Percentiles rank a stretch among this genome's conserved stretches.
Evolutionary conservation across 2,329 filamentous ascomycete genomes (phyloP).

Genomic region (Sodiomyces alkalinus): DNA sequence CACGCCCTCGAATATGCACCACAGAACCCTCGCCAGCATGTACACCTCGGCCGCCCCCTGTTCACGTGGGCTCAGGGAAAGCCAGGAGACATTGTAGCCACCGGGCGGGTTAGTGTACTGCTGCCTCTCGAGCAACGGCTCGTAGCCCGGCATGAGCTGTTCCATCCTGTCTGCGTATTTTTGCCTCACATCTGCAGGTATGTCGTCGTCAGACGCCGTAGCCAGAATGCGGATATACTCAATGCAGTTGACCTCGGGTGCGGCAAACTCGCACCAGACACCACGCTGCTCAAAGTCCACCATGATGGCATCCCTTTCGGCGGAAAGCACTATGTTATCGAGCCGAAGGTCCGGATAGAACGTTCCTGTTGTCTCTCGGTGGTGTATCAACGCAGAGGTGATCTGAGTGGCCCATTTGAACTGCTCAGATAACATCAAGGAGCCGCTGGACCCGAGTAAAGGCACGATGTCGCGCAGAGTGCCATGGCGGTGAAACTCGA

Average conservation of each 20-base stretch:
- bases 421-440: conserved; percentile 26
- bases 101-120: conserved; percentile 29
- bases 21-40: conserved; percentile 45
- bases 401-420: conserved; percentile 39
- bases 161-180: conserved; percentile 26
- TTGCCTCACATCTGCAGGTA: conserved; percentile 21
- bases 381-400: conserved; percentile 32
- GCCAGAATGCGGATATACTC: conserved; percentile 42
- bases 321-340: conserved; percentile 41
- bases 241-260: conserved; percentile 43
- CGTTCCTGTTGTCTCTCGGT: conserved; percentile 25
- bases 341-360: conserved; percentile 46
- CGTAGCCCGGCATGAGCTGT: conserved; percentile 30
- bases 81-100: conserved; percentile 43
- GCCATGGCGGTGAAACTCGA: conserved; percentile 37
- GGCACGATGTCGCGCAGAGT: conserved; percentile 40
- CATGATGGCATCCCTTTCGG: conserved; percentile 32
- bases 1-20: conserved; percentile 47
- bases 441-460: conserved; percentile 28
- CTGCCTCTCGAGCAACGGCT: conserved; percentile 23
- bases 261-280: conserved; percentile 46
- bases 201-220: conserved; percentile 29
- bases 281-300: conserved; percentile 49
- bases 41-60: conserved; percentile 45
- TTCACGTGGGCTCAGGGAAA: conserved; percentile 31